Percentiles rank a stretch among this genome's conserved stretches.
These are phyloP conservation scores for Triticum urartu DNA, from an alignment of 176 grass and related monocot genomes.

Conservation along the genomic window DNA sequence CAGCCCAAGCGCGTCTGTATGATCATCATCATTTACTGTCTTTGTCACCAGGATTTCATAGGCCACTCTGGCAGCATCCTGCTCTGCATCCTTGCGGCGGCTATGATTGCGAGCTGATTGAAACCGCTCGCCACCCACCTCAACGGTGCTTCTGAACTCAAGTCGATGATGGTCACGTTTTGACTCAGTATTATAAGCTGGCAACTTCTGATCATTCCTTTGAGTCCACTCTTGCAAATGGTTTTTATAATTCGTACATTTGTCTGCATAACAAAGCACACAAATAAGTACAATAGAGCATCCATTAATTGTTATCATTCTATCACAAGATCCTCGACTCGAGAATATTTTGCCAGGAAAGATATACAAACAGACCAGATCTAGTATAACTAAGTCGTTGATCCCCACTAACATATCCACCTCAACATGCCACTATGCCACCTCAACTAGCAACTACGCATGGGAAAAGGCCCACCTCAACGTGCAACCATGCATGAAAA, in stretches of 20 bases:
- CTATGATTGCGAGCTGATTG: slow-evolving; percentile 31
- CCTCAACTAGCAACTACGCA: no score
- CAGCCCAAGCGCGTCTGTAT: not conserved
- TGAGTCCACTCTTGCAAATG: slow-evolving; percentile 37
- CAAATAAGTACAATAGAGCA: not conserved
- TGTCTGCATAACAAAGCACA: slow-evolving; percentile 32
- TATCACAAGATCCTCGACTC: not conserved
- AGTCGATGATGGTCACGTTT: slow-evolving; percentile 35
- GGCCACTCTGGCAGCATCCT: slow-evolving; percentile 49
- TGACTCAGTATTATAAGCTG: slow-evolving; percentile 34
- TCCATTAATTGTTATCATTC: slow-evolving; percentile 15
- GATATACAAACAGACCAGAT: not conserved
- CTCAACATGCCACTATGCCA: no score
- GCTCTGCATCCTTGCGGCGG: slow-evolving; percentile 61
- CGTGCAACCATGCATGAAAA: no score
- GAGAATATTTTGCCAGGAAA: slow-evolving; percentile 13
- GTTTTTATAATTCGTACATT: slow-evolving; percentile 43
- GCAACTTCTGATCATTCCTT: slow-evolving; percentile 8
- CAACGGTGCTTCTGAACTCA: slow-evolving; percentile 46
- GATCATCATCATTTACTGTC: slow-evolving; percentile 4
- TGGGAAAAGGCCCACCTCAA: no score
- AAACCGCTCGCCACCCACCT: slow-evolving; percentile 40
- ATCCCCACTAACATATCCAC: no score
- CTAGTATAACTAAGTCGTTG: not conserved
- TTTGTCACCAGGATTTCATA: slow-evolving; percentile 36